Evolutionary conservation across 805 yeast species (phyloP), one percentile per base, ranked within the genome.

Genomic region (Nakazawaea pomicola): DNA sequence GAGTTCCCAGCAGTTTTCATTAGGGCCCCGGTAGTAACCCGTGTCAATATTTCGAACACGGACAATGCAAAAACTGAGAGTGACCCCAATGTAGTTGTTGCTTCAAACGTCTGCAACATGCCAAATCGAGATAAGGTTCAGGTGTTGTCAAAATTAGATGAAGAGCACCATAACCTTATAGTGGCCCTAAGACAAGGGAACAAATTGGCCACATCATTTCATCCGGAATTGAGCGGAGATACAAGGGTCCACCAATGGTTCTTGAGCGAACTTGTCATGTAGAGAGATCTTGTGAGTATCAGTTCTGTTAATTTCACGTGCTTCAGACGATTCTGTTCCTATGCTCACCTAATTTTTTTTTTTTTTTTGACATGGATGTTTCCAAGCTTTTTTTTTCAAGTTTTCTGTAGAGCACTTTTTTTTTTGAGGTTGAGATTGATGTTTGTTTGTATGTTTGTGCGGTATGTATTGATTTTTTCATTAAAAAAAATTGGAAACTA

Each of bases 161-260:
- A 46, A 19, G 61, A 55, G 2, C 52, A 41, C 10, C 46, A 54
- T 23, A 61, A 64, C 1, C 57, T 74, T 29, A 70, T 84, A 25
- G 91, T 85, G 3, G 93, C 90, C 0, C 88, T 83, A 6, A 67
- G 76, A 51, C 89, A 84, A 55, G 85, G 82, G 0, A 68, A 68
- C 29, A 64, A 76, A 25, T 57, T 84, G 37, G 91, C 88, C 2
- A 84, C 90, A 1, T 78, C 88, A 2, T 85, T 85, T 58, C 95
- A 85, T 56, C 95, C 95, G 0, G 95, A 85, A 57, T 66, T 85
- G 28, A 61, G 80, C 1, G 60, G 56, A 11, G 87, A 81, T 48
- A 51, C 55, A 32, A 60, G 83, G 24, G 74, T 85, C 53, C 95
- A 85, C 56, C 69, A 73, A 50, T 84, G 87, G 84, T 85, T 80